Evolutionary conservation across 2,329 filamentous ascomycete genomes (phyloP).

Genomic region (Alternaria burnsii): DNA sequence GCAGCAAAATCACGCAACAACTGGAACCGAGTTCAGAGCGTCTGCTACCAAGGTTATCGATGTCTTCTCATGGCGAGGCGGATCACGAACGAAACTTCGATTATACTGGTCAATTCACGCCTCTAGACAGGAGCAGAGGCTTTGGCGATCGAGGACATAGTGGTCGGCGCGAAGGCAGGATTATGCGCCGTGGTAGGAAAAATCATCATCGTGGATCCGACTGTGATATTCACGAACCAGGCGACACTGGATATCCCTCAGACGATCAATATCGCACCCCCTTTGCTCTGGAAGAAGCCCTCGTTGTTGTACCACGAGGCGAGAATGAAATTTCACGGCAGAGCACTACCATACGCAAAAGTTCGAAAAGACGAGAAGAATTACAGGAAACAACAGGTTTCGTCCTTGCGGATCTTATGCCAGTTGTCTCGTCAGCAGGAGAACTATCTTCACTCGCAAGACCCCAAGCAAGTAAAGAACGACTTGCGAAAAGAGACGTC

Average conservation of each 20-base stretch:
- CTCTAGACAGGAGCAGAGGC: background rate
- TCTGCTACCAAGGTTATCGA: background rate
- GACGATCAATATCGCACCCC: background rate
- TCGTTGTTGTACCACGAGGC: background rate
- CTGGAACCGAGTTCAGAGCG: background rate
- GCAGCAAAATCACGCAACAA: background rate
- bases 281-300: background rate
- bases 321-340: background rate
- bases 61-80: background rate
- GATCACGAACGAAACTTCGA: background rate
- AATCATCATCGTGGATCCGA: background rate
- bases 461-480: background rate
- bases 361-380: background rate
- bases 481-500: background rate
- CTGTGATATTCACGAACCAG: background rate
- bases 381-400: background rate
- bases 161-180: background rate
- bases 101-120: background rate
- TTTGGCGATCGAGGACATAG: background rate
- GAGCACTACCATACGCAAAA: background rate
- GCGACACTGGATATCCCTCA: background rate
- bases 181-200: background rate
- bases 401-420: background rate
- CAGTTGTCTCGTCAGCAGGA: background rate
- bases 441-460: background rate